Evolutionary conservation across 78 protist species (phyloP).

Genomic region (Dictyostelium capitatum): DNA sequence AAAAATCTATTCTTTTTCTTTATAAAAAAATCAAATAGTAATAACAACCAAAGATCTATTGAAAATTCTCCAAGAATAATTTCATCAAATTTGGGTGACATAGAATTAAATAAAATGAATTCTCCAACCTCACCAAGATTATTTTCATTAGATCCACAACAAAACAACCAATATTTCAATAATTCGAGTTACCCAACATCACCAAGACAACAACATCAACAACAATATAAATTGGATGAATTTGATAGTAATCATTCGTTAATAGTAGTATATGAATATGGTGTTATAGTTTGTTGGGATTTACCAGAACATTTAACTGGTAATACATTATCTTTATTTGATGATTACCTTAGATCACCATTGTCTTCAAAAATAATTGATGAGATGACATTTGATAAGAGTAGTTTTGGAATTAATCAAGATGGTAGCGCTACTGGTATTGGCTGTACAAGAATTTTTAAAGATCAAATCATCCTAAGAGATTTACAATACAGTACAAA

Average conservation of each 20-base stretch:
- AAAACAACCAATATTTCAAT: neutral
- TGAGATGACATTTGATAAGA: constrained; percentile 45
- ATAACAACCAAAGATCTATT: neutral
- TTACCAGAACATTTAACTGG: neutral
- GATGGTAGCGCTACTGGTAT: neutral
- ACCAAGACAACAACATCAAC: neutral
- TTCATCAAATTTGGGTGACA: neutral
- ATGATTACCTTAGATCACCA: neutral
- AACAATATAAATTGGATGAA: neutral
- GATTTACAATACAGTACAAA: neutral
- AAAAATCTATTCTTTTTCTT: constrained; percentile 12
- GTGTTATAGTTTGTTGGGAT: constrained; percentile 54
- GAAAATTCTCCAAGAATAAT: neutral
- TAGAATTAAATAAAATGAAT: neutral
- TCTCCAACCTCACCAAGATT: neutral
- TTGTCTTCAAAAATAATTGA: constrained; percentile 22
- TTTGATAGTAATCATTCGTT: constrained; percentile 9
- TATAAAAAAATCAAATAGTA: neutral
- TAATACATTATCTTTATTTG: constrained; percentile 3
- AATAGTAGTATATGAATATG: constrained; percentile 46
- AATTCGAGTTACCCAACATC: neutral
- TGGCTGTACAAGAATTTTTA: neutral
- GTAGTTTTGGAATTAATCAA: neutral
- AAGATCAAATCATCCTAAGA: constrained; percentile 25
- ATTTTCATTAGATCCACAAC: constrained; percentile 5